phyloP scores from a whole-genome alignment of 169 alveolate genomes.

The Plasmodium cynomolgi region DNA sequence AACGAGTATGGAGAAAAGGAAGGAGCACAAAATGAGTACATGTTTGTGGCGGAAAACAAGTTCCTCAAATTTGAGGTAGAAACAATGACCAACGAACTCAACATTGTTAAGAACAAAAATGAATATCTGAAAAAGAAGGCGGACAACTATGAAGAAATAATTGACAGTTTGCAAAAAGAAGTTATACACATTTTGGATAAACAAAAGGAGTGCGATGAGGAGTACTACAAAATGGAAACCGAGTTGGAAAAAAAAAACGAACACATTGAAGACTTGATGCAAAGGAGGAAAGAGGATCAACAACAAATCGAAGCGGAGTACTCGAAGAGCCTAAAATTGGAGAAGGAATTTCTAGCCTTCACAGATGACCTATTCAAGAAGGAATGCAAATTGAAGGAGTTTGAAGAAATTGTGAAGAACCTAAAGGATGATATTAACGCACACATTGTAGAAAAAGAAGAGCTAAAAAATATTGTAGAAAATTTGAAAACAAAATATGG shows the following conservation, averaged over 20 bases:
- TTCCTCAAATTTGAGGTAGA: slow-evolving; percentile 48
- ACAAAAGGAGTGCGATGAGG: slow-evolving; percentile 68
- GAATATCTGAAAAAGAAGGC: slow-evolving; percentile 54
- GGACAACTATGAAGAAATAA: slow-evolving; percentile 62
- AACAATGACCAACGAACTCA: slow-evolving; percentile 31
- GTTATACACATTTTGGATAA: slow-evolving; percentile 46
- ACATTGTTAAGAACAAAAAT: slow-evolving; percentile 59
- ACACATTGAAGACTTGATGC: slow-evolving; percentile 36
- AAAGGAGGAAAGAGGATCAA: slow-evolving; percentile 52
- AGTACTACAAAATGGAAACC: slow-evolving; percentile 47
- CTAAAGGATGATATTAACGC: slow-evolving; percentile 52
- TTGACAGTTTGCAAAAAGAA: slow-evolving; percentile 53
- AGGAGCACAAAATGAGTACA: slow-evolving; percentile 4
- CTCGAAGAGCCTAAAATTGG: slow-evolving; percentile 30
- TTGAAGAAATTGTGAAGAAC: slow-evolving; percentile 37
- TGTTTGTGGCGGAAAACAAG: slow-evolving; percentile 48
- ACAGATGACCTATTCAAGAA: slow-evolving; percentile 70
- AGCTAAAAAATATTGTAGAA: slow-evolving; percentile 19
- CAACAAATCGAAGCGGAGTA: slow-evolving; percentile 39
- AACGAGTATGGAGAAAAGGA: slow-evolving; percentile 1
- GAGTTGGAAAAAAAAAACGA: slow-evolving; percentile 48
- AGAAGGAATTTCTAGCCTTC: slow-evolving; percentile 57
- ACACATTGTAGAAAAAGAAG: slow-evolving; percentile 53
- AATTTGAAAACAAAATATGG: slow-evolving; percentile 48
- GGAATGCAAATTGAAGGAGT: slow-evolving; percentile 37